phyloP scores from a whole-genome alignment of 202 grass and related monocot species.

The Setaria italica region DNA sequence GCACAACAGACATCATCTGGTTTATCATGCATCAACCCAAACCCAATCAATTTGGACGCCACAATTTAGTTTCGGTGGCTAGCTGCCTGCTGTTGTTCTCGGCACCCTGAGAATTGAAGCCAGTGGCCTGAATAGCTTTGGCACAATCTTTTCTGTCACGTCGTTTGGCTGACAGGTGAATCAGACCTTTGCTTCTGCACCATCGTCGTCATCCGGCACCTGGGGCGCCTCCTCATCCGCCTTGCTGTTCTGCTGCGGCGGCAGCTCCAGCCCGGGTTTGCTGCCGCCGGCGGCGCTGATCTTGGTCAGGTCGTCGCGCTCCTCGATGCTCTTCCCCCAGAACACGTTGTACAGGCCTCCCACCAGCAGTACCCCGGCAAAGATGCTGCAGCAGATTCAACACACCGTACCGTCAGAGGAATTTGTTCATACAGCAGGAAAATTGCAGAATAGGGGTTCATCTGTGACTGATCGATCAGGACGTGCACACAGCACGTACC shows the following conservation, averaged over 20 bases:
- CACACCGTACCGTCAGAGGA: neutral
- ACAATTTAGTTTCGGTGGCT: neutral
- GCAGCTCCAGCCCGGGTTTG: constrained; percentile 40
- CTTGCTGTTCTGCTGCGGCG: neutral
- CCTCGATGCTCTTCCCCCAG: constrained; percentile 72
- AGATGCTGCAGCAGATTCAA: constrained; percentile 41
- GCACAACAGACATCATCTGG: neutral
- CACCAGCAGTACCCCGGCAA: constrained; percentile 63
- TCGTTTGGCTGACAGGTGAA: neutral
- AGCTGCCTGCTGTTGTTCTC: neutral
- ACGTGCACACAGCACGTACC: constrained; percentile 21
- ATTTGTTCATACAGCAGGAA: neutral
- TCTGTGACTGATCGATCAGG: too few relatives aligned
- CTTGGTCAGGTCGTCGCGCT: constrained; percentile 28
- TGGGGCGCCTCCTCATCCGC: neutral
- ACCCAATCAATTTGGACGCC: neutral
- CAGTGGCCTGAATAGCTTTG: neutral
- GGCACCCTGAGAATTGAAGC: constrained; percentile 1
- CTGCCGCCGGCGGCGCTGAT: neutral
- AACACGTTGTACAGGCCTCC: constrained; percentile 84
- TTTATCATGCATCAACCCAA: neutral
- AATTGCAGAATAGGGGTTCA: neutral
- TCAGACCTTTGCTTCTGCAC: constrained; percentile 40
- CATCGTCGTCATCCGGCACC: constrained; percentile 41
- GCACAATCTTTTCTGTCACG: constrained; percentile 41